Percentiles rank a stretch among this genome's conserved stretches.
Conservation (phyloP, 441 rosid species). For the Raphanus hybrid region DNA sequence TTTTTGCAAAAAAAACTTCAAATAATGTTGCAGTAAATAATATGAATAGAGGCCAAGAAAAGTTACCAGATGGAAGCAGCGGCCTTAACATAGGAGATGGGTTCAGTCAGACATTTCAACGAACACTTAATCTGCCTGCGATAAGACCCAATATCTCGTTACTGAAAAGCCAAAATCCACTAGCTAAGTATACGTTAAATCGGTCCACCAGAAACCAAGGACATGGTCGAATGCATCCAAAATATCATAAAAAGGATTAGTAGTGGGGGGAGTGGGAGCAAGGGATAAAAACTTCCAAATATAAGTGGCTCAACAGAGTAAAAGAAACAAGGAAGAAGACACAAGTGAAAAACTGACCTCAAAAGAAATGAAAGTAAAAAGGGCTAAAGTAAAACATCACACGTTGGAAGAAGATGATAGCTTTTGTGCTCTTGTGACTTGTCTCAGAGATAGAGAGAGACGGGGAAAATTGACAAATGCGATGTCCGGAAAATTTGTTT, state of each 20-base stretch:
- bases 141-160: slow-evolving; percentile 21
- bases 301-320: slow-evolving; percentile 30
- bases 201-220: slow-evolving; percentile 7
- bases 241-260: neutral
- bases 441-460: slow-evolving; percentile 25
- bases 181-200: too few relatives aligned
- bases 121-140: slow-evolving; percentile 20
- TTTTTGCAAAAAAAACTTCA: too few relatives aligned
- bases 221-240: slow-evolving; percentile 27
- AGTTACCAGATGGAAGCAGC: slow-evolving; percentile 19
- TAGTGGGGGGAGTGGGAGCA: slow-evolving; percentile 5
- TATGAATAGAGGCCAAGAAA: slow-evolving; percentile 36
- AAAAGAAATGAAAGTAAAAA: slow-evolving; percentile 40
- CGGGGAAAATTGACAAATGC: slow-evolving; percentile 17
- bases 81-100: slow-evolving; percentile 18
- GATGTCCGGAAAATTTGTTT: slow-evolving; percentile 31
- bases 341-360: slow-evolving; percentile 23
- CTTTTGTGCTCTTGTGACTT: slow-evolving; percentile 45
- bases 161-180: slow-evolving; percentile 29
- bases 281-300: slow-evolving; percentile 32
- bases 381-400: slow-evolving; percentile 55
- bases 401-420: slow-evolving; percentile 47
- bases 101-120: slow-evolving; percentile 25
- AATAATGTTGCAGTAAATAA: neutral
- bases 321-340: slow-evolving; percentile 26